Conservation (phyloP, 2,329 filamentous ascomycete species). For the Chrysoporthe cubensis region DNA sequence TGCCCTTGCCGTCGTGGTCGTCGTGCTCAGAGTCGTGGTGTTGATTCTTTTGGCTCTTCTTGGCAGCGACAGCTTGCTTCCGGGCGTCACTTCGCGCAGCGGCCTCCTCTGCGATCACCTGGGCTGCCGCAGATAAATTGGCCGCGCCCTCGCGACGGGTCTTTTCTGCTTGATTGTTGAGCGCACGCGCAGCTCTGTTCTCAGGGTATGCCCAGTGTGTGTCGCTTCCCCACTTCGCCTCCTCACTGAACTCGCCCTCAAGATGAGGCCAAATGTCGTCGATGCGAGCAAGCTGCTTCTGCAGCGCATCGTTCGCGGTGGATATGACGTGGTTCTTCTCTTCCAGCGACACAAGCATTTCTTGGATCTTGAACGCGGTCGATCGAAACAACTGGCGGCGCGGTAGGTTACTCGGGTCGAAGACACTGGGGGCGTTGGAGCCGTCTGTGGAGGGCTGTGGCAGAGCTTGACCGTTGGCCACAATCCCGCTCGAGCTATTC, state of each 20-base stretch:
- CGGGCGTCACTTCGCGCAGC: constrained; percentile 82
- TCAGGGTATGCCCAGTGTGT: constrained; percentile 96
- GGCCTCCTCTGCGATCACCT: constrained; percentile 78
- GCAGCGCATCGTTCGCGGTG: constrained; percentile 86
- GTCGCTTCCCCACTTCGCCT: constrained; percentile 88
- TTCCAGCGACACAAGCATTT: constrained; percentile 88
- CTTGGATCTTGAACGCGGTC: constrained; percentile 76
- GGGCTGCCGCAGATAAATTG: constrained; percentile 75
- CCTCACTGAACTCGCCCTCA: constrained; percentile 87
- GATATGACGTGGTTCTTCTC: constrained; percentile 98
- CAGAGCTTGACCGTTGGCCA: constrained; percentile 41
- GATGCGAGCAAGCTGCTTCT: constrained; percentile 81
- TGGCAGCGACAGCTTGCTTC: constrained; percentile 79
- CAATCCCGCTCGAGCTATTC: constrained; percentile 50
- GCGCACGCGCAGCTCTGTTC: constrained; percentile 68
- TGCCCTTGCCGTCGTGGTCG: constrained; percentile 60
- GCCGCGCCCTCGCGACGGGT: constrained; percentile 79
- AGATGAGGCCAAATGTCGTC: constrained; percentile 87
- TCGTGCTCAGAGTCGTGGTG: constrained; percentile 81
- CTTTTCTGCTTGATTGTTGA: constrained; percentile 68
- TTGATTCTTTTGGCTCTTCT: constrained; percentile 67
- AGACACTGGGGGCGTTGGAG: constrained; percentile 49
- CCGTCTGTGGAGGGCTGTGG: constrained; percentile 48
- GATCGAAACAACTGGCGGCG: constrained; percentile 78
- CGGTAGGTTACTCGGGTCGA: constrained; percentile 62